These are phyloP conservation scores for Podaxis sp. DNA, from an alignment of 768 basidiomycete genomes.

Conservation along the genomic window DNA sequence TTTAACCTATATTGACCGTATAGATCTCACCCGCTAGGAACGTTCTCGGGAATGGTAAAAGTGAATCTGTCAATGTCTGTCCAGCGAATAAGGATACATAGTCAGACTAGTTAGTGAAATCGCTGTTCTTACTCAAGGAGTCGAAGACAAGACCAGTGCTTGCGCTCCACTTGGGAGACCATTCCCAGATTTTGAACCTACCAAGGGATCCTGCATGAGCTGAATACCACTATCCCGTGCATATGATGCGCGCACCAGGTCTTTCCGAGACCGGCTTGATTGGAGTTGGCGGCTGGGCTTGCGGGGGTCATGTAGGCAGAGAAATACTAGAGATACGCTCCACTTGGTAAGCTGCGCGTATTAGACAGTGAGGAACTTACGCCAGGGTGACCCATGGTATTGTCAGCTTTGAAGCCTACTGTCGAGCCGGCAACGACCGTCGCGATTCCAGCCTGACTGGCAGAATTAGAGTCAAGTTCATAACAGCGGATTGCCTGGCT, in stretches of 20 bases:
- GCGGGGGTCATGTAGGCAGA: slow-evolving; percentile 30
- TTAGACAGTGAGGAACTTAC: slow-evolving; percentile 10
- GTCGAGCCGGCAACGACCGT: slow-evolving; percentile 28
- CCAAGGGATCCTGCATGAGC: neutral
- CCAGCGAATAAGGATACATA: neutral
- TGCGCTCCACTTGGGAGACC: slow-evolving; percentile 25
- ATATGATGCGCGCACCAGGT: slow-evolving; percentile 24
- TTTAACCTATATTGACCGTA: neutral
- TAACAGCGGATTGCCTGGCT: slow-evolving; percentile 32
- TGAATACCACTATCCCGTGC: no score
- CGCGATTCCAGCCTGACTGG: slow-evolving; percentile 22
- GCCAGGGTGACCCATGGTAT: slow-evolving; percentile 31
- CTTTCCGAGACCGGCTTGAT: slow-evolving; percentile 34
- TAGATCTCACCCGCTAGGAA: slow-evolving; percentile 26
- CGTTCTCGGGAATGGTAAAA: slow-evolving; percentile 29
- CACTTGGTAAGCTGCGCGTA: neutral
- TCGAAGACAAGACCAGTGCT: slow-evolving; percentile 26
- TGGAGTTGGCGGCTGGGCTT: slow-evolving; percentile 28
- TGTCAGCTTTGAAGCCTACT: slow-evolving; percentile 27
- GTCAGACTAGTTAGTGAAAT: neutral
- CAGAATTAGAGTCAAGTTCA: slow-evolving; percentile 26
- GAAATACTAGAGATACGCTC: slow-evolving; percentile 20
- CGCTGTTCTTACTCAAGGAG: slow-evolving; percentile 21
- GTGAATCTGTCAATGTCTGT: slow-evolving; percentile 26
- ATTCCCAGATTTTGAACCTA: slow-evolving; percentile 41